These are phyloP conservation scores for Bryoerythrophyllum caledonicum DNA, from an alignment of 225 moss, liverwort and hornwort species.

Conservation along the genomic window DNA sequence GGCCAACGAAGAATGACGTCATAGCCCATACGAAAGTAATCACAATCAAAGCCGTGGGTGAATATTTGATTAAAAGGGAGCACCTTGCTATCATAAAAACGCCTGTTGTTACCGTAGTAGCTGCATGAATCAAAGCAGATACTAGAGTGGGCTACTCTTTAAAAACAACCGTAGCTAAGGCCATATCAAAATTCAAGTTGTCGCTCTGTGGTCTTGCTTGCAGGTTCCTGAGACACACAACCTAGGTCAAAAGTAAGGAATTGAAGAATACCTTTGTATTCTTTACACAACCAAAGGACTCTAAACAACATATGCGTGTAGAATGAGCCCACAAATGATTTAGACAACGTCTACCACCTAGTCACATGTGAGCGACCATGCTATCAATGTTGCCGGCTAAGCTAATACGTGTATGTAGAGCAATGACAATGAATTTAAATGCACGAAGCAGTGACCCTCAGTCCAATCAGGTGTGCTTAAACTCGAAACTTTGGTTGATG, in stretches of 20 bases:
- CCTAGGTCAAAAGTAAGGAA: neutral
- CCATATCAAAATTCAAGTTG: slow-evolving; percentile 24
- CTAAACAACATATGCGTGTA: neutral
- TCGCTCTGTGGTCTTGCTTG: neutral
- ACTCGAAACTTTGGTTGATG: neutral
- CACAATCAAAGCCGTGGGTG: too few relatives aligned
- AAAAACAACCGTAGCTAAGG: slow-evolving; percentile 39
- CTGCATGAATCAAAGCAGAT: too few relatives aligned
- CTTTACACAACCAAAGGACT: neutral
- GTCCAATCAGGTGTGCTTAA: neutral
- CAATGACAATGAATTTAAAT: neutral
- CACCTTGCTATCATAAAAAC: too few relatives aligned
- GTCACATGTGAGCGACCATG: neutral
- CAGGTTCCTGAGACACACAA: slow-evolving; percentile 3
- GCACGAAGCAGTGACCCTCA: neutral
- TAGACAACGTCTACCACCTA: slow-evolving; percentile 15
- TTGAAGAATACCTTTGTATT: neutral
- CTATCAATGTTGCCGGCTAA: slow-evolving; percentile 1
- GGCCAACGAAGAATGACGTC: neutral
- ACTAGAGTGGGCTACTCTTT: too few relatives aligned
- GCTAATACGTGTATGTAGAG: neutral
- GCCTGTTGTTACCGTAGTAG: too few relatives aligned
- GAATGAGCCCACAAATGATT: neutral
- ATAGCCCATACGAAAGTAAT: too few relatives aligned
- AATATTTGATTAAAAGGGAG: too few relatives aligned